Conservation (phyloP, 2,329 filamentous ascomycete species). For the Rhynchosporium graminicola region DNA sequence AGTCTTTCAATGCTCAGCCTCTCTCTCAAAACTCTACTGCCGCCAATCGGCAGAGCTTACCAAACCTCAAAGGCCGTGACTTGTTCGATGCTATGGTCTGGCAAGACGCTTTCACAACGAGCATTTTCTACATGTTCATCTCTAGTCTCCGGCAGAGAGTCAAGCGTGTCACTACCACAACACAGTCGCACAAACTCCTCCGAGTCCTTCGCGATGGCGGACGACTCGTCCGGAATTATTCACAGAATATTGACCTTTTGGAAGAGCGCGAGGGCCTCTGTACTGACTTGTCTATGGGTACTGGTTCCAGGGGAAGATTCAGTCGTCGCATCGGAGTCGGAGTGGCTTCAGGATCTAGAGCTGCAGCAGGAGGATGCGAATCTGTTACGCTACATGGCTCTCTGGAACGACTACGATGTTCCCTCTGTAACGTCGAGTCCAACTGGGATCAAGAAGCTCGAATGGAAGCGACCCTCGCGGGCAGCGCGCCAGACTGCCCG, state of each 20-base stretch:
- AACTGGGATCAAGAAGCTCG: constrained; percentile 60
- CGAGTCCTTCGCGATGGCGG: constrained; percentile 65
- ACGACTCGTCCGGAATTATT: constrained; percentile 71
- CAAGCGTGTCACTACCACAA: constrained; percentile 59
- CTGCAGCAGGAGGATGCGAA: constrained; percentile 36
- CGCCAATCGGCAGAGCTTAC: constrained; percentile 42
- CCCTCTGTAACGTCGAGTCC: constrained; percentile 57
- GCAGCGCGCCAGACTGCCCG: constrained; percentile 67
- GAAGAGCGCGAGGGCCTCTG: constrained; percentile 70
- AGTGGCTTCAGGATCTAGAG: constrained; percentile 28
- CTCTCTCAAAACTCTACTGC: constrained; percentile 18
- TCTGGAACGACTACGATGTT: constrained; percentile 64
- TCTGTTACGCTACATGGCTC: constrained; percentile 72
- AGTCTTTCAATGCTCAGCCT: constrained; percentile 8
- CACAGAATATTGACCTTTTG: constrained; percentile 74
- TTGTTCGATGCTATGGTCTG: constrained; percentile 72
- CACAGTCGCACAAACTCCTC: constrained; percentile 68
- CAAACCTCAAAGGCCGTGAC: constrained; percentile 69
- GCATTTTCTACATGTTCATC: constrained; percentile 72
- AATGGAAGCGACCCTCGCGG: constrained; percentile 50
- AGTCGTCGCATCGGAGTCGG: constrained; percentile 41
- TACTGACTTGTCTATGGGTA: constrained; percentile 61
- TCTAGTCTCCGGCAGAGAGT: constrained; percentile 67
- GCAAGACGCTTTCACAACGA: constrained; percentile 66
- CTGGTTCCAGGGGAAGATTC: constrained; percentile 62